Percentiles rank a stretch among this genome's conserved stretches.
Conservation (phyloP, 768 basidiomycete species). For the Rhodosporidiobolus odoratus region DNA sequence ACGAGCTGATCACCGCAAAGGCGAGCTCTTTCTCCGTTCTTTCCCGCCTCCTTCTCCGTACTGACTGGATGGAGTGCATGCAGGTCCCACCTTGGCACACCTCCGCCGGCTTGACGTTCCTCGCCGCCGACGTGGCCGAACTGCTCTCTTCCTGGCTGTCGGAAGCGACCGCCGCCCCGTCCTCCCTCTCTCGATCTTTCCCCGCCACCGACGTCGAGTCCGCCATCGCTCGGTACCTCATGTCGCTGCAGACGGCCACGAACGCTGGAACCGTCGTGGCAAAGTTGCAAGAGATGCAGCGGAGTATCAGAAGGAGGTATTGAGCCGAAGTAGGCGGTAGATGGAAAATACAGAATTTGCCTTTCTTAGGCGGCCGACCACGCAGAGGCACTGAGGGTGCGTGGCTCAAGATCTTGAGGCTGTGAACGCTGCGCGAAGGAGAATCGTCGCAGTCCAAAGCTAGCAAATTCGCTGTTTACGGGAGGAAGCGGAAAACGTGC, state of each 20-base stretch:
- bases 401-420: not conserved
- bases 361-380: not conserved
- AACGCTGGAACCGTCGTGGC: slow-evolving; percentile 1
- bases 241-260: slow-evolving; percentile 23
- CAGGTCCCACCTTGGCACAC: slow-evolving; percentile 42
- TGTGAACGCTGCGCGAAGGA: too few relatives aligned
- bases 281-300: slow-evolving; percentile 29
- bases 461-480: too few relatives aligned
- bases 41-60: not conserved
- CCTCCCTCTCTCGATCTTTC: slow-evolving; percentile 36
- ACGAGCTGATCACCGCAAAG: slow-evolving; percentile 82
- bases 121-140: slow-evolving; percentile 42
- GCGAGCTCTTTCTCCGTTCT: slow-evolving; percentile 49
- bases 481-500: too few relatives aligned
- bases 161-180: slow-evolving; percentile 28
- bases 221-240: slow-evolving; percentile 32
- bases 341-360: not conserved
- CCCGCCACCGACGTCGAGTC: slow-evolving; percentile 45
- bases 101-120: slow-evolving; percentile 42
- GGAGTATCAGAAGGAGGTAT: slow-evolving; percentile 31
- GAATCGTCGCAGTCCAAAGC: too few relatives aligned
- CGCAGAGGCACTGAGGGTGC: not conserved
- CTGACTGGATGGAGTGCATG: too few relatives aligned
- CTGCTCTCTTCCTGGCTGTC: slow-evolving; percentile 44
- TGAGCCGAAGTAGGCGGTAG: not conserved